A percentile compares a stretch with the other conserved stretches of the same genome.
Conservation (phyloP, 75 land plant species). For the Selaginella tamariscina region DNA sequence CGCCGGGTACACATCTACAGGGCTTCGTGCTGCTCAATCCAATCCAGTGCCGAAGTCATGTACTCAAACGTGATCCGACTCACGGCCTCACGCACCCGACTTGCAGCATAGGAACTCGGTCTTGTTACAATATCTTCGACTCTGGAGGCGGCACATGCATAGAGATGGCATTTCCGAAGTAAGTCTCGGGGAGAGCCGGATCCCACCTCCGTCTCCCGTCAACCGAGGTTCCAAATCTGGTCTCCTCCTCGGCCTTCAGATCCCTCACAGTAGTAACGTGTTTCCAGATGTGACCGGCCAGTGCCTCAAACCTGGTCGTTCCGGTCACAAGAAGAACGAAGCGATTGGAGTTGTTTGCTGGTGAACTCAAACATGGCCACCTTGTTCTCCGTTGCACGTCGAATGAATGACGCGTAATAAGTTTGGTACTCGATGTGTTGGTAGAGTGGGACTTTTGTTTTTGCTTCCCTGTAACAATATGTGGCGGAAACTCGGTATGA, state of each 20-base stretch:
- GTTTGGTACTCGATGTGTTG: background rate
- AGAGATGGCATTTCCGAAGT: slow-evolving; percentile 18
- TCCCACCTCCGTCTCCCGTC: slow-evolving; percentile 5
- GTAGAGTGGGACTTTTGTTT: background rate
- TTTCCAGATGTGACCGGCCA: background rate
- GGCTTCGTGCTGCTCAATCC: background rate
- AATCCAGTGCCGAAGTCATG: slow-evolving; percentile 7
- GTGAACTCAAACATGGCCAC: background rate
- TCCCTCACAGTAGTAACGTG: background rate
- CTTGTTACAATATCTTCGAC: background rate
- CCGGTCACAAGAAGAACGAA: background rate
- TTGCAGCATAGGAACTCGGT: background rate
- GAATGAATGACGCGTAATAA: background rate
- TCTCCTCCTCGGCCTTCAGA: background rate
- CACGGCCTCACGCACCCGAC: background rate
- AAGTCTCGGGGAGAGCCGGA: slow-evolving; percentile 15
- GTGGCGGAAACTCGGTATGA: too few relatives aligned
- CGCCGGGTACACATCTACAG: background rate
- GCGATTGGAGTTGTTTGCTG: background rate
- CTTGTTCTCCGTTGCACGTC: background rate
- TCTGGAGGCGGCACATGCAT: background rate
- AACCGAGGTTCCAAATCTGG: background rate
- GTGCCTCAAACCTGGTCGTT: slow-evolving; percentile 6
- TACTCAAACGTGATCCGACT: slow-evolving; percentile 9
- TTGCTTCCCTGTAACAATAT: too few relatives aligned